Evolutionary conservation across 345 rosid genomes (phyloP).

Genomic region (Acer saccharum): DNA sequence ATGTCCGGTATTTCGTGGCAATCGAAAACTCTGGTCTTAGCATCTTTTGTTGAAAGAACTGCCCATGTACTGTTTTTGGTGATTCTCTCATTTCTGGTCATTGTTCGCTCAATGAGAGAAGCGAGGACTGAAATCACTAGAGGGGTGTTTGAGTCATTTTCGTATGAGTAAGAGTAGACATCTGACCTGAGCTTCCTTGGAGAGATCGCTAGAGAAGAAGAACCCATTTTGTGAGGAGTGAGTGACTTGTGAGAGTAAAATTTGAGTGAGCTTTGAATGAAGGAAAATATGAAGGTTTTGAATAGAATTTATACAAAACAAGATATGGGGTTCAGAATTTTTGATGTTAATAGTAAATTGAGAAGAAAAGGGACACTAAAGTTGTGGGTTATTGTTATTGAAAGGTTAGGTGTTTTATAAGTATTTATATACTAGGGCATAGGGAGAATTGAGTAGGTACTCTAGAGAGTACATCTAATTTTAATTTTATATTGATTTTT

Average conservation of each 20-base stretch:
- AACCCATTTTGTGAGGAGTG: constrained; percentile 30
- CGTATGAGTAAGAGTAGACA: constrained; percentile 66
- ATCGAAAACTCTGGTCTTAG: constrained; percentile 58
- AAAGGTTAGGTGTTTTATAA: not conserved
- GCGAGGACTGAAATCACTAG: constrained; percentile 78
- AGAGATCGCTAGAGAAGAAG: constrained; percentile 55
- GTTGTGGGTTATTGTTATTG: not conserved
- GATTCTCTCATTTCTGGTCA: constrained; percentile 71
- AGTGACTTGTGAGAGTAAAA: not conserved
- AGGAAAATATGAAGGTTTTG: constrained; percentile 10
- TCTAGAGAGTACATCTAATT: no score
- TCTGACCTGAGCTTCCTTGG: constrained; percentile 88
- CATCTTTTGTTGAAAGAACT: constrained; percentile 35
- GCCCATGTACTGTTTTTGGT: constrained; percentile 38
- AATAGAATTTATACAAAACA: constrained; percentile 14
- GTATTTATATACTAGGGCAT: not conserved
- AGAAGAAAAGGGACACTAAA: not conserved
- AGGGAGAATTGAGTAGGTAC: constrained; percentile 1
- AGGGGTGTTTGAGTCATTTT: constrained; percentile 60
- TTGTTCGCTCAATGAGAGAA: constrained; percentile 69
- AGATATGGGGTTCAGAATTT: not conserved
- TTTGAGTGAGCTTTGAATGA: not conserved
- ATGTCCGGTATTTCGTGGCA: constrained; percentile 78
- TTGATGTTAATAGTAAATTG: not conserved
- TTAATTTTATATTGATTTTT: no score